Conservation (phyloP, 2,329 filamentous ascomycete species). For the Penicillium sp. region DNA sequence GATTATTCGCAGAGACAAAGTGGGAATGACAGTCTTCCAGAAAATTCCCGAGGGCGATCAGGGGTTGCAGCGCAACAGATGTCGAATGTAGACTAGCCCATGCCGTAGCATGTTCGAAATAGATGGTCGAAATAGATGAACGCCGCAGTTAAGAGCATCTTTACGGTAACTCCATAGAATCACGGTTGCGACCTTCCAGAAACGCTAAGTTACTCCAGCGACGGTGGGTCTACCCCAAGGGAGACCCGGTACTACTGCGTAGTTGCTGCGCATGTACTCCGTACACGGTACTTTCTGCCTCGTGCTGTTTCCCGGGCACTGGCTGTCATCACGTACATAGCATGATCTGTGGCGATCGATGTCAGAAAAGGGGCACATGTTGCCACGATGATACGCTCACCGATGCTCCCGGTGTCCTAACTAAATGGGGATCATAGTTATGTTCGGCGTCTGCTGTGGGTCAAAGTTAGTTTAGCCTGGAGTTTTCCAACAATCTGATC, state of each 20-base stretch:
- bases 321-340: constrained; percentile 1
- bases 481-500: neutral
- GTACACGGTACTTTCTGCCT: neutral
- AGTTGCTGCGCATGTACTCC: too few relatives aligned
- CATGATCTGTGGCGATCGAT: constrained; percentile 2
- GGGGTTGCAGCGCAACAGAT: neutral
- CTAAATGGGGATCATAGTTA: constrained; percentile 1
- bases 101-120: neutral
- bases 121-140: neutral
- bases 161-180: constrained; percentile 3
- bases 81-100: constrained; percentile 8
- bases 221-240: constrained; percentile 2
- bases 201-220: constrained; percentile 8
- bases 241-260: neutral
- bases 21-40: constrained; percentile 2
- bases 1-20: neutral
- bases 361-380: neutral
- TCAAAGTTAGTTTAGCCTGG: constrained; percentile 1
- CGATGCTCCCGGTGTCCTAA: constrained; percentile 6
- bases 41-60: constrained; percentile 4
- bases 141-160: neutral
- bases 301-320: constrained; percentile 3
- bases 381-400: constrained; percentile 6
- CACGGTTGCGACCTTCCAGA: constrained; percentile 12
- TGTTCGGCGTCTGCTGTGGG: constrained; percentile 14